Percentiles rank a stretch among this genome's conserved stretches.
Evolutionary conservation across 768 basidiomycete species (phyloP).

Genomic region (Dioszegia hungarica): DNA sequence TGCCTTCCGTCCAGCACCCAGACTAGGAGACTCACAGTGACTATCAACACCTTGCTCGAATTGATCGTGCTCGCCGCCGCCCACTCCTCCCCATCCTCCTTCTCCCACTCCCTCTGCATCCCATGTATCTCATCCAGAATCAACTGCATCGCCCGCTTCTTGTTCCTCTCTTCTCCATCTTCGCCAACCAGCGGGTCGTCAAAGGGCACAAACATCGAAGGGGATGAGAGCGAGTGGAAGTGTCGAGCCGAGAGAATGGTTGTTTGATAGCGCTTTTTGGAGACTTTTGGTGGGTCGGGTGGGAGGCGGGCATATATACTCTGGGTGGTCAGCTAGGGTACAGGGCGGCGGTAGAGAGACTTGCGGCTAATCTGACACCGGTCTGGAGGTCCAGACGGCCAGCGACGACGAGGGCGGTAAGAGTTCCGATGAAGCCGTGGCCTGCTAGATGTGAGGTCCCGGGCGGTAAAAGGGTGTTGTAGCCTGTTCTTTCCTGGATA

Average conservation of each 20-base stretch:
- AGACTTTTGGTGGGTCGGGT: conserved; percentile 13
- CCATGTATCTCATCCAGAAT: conserved; percentile 41
- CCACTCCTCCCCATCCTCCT: conserved; percentile 33
- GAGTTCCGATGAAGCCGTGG: conserved; percentile 45
- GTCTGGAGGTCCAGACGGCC: conserved; percentile 38
- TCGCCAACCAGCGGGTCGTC: conserved; percentile 8
- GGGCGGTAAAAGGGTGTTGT: conserved; percentile 25
- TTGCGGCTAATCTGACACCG: conserved; percentile 37
- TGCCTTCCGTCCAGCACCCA: background rate
- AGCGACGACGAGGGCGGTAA: conserved; percentile 42
- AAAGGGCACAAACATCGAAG: conserved; percentile 23
- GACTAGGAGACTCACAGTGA: conserved; percentile 33
- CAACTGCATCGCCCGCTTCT: conserved; percentile 35
- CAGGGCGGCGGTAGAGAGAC: background rate
- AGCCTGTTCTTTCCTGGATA: conserved; percentile 24
- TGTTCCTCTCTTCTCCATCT: conserved; percentile 14
- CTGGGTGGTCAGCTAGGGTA: conserved; percentile 1
- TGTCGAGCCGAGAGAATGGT: conserved; percentile 42
- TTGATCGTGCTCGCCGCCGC: conserved; percentile 44
- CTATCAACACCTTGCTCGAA: conserved; percentile 38
- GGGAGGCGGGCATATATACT: conserved; percentile 36
- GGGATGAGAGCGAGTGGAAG: conserved; percentile 39
- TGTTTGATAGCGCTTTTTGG: conserved; percentile 18
- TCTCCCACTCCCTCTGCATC: conserved; percentile 35
- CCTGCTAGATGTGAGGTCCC: conserved; percentile 42